Evolutionary conservation across 2,329 filamentous ascomycete species (phyloP), one percentile per base, ranked within the genome.

Genomic region (Drechslerella stenobrocha): DNA sequence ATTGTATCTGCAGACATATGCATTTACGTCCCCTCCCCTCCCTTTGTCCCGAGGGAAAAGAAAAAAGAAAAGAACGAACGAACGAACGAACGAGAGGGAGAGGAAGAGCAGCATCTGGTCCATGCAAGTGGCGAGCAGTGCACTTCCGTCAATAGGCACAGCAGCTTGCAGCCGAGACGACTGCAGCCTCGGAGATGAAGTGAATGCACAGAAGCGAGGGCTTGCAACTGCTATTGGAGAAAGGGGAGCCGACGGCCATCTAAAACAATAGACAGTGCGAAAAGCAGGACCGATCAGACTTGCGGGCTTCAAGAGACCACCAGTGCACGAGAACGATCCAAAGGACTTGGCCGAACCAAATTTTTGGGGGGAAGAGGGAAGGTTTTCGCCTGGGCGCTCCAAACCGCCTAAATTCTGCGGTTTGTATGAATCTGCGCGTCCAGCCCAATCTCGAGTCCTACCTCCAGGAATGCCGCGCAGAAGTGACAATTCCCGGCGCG

Each of bases 61-160:
- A 32, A 63, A 20, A 56, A 44, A 57, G 55, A 52, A 35, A 47
- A 30, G 11, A 30, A 30, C 5, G 28, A 11, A 30, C 5, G 11
- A 30, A 30, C 5, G 28, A 22, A 26, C n/a, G 47, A 18, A 63
- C 13, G 34, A n/a, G 37, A 64, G 20, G 47, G 34, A 58, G 52
- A 53, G 30, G 40, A 30, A 37, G 24, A 22, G 15, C 44, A 23
- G 52, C 11, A 24, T 32, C 40, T 58, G 35, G 46, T 32, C 42
- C 37, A 42, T 42, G 37, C 35, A 47, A 47, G 52, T 37, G 51
- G 37, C 52, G 50, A 50, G 52, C 60, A 65, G 47, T 37, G 52
- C 60, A 5, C 52, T 44, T 63, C 52, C 60, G 60, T 57, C 57
- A 52, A 65, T 65, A 52, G 60, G 59, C 34, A 37, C 8, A 37